phyloP scores from a whole-genome alignment of 2,329 filamentous ascomycete genomes.

The Podosphaera xanthii region DNA sequence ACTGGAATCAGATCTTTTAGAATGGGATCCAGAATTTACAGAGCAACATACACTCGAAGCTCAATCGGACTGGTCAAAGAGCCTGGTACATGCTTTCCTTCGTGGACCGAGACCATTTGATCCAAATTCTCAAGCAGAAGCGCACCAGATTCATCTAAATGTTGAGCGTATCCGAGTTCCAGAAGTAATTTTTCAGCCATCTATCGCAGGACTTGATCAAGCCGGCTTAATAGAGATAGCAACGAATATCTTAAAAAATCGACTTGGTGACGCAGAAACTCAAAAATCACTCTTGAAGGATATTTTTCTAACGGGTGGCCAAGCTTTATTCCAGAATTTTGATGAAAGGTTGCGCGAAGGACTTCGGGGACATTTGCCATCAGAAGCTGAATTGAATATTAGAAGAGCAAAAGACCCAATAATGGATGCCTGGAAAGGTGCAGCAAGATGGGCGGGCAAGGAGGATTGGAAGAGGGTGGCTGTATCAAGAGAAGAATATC shows the following conservation, averaged over 20 bases:
- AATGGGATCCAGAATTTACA: conserved; percentile 71
- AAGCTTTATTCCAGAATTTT: conserved; percentile 67
- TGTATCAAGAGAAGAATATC: conserved; percentile 61
- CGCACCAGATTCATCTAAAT: conserved; percentile 81
- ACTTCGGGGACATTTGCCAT: conserved; percentile 47
- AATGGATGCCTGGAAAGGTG: conserved; percentile 82
- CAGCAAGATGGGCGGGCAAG: conserved; percentile 56
- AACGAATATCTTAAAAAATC: conserved; percentile 68
- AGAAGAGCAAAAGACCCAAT: conserved; percentile 54
- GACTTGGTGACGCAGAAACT: conserved; percentile 34
- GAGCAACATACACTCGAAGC: conserved; percentile 84
- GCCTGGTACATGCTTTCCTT: conserved; percentile 69
- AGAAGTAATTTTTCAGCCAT: conserved; percentile 79
- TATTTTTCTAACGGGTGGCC: conserved; percentile 86
- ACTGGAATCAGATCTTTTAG: conserved; percentile 65
- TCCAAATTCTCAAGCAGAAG: conserved; percentile 52
- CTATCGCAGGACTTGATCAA: conserved; percentile 80
- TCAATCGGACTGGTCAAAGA: conserved; percentile 88
- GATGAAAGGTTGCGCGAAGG: conserved; percentile 60
- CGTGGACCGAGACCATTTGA: conserved; percentile 77
- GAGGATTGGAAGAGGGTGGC: conserved; percentile 37
- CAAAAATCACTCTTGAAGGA: conserved; percentile 57
- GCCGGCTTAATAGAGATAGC: conserved; percentile 83
- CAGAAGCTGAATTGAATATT: conserved; percentile 42
- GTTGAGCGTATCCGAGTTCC: conserved; percentile 88